These are phyloP conservation scores for Phytophthora pistaciae DNA, from an alignment of 352 stramenopile species.

Conservation along the genomic window DNA sequence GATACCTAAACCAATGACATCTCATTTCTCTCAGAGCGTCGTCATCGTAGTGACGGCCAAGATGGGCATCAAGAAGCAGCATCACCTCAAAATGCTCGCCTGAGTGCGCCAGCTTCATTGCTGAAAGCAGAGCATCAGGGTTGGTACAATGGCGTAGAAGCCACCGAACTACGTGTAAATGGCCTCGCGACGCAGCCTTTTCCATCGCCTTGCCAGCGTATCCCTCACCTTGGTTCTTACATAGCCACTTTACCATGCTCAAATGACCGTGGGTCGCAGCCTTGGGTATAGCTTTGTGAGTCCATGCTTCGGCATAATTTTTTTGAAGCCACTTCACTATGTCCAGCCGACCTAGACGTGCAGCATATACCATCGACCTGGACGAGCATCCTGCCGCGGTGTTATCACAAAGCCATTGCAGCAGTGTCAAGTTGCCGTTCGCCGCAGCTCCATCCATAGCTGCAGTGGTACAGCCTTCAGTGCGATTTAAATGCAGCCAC, in stretches of 20 bases:
- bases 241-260: background rate
- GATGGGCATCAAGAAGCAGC: background rate
- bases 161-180: background rate
- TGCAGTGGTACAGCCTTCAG: background rate
- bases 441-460: slow-evolving; percentile 2
- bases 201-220: background rate
- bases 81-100: background rate
- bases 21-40: background rate
- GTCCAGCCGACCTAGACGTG: background rate
- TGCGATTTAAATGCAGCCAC: background rate
- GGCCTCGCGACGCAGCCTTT: background rate
- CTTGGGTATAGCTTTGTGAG: background rate
- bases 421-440: background rate
- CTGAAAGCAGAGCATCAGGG: background rate
- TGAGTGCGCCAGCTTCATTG: background rate
- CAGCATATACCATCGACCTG: background rate
- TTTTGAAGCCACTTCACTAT: background rate
- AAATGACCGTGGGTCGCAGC: slow-evolving; percentile 2
- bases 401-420: background rate
- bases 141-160: background rate
- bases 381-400: background rate
- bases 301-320: background rate
- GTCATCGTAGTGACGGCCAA: background rate
- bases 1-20: background rate
- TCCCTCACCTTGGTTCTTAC: background rate